Evolutionary conservation across 2,329 filamentous ascomycete genomes (phyloP), one percentile per base, ranked within the genome.

Genomic region (Botrytis fabae): DNA sequence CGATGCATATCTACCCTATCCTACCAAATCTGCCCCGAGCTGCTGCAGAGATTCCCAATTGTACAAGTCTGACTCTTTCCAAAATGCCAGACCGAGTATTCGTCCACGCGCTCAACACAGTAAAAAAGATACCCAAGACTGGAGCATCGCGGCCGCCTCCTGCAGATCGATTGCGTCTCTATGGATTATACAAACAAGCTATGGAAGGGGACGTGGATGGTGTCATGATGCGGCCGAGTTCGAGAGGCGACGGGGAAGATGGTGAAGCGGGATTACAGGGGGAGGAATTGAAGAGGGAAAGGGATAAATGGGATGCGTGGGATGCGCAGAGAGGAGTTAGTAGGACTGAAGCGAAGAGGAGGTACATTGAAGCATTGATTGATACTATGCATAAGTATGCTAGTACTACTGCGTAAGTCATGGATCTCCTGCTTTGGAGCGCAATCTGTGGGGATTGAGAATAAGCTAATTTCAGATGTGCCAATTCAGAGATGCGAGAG

Each of bases 161-260:
- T 2, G 86, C 88, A 75, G 95, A 97, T 80, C 92, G 96, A 73
- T 87, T 99, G 78, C 92, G 93, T 73, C 92, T 99, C 75, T 99
- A 99, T 91, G 96, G 96, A 76, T 88, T 99, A 77, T 99, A 99
- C 85, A 99, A 99, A 82, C 96, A 99, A 83, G 94, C 94, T 75
- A 98, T 98, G 96, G 95, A 99, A 85, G 96, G 96, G 66, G 94
- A 99, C 83, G 95, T 98, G 48, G 93, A 96, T 78, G 93, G 93
- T 66, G 94, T 98, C 68, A 97, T 98, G 92, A 91, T 95, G 79
- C 89, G 94, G 63, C 95, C 96, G 57, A 83, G 83, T 40, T 83
- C 85, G 40, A 84, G 85, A 61, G 94, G 94, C 42, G 83, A 84
- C 14, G 74, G 81, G 86, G 74, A 86, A 86, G 79, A 88, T 88